Evolutionary conservation across 75 land plant species (phyloP).

Genomic region (Azolla pinnata): DNA sequence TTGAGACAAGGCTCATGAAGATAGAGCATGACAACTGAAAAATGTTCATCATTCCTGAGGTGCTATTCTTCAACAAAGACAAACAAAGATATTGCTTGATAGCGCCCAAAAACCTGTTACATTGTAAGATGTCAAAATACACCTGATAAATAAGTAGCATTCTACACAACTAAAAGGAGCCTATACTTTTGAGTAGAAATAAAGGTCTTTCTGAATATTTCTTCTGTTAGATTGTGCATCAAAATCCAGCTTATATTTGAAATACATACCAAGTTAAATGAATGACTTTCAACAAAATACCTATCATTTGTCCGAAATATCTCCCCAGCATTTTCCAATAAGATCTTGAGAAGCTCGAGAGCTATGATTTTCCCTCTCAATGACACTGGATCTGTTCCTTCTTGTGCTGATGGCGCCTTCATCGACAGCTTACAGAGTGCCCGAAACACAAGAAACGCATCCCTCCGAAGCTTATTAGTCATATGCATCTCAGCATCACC

Average conservation of each 20-base stretch:
- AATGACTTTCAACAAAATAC: constrained; percentile 19
- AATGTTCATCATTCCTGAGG: constrained; percentile 81
- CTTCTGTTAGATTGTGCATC: too few species aligned
- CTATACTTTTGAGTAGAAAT: too few species aligned
- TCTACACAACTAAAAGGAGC: too few species aligned
- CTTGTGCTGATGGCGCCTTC: constrained; percentile 93
- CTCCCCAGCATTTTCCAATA: constrained; percentile 98
- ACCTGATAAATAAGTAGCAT: neutral
- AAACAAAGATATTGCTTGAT: constrained; percentile 95
- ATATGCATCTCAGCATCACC: constrained; percentile 94
- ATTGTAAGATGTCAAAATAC: neutral
- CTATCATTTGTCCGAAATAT: constrained; percentile 96
- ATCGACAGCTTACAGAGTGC: constrained; percentile 96
- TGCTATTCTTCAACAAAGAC: constrained; percentile 94
- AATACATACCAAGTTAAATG: constrained; percentile 2
- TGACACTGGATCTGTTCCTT: constrained; percentile 69
- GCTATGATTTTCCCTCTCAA: constrained; percentile 95
- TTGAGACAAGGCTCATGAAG: constrained; percentile 92
- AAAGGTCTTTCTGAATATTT: too few species aligned
- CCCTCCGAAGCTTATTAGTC: constrained; percentile 85
- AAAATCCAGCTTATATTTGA: neutral
- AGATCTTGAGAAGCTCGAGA: constrained; percentile 89
- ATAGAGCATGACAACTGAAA: constrained; percentile 99
- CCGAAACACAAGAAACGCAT: constrained; percentile 92
- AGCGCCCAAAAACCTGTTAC: constrained; percentile 88